Conservation (phyloP, 2,329 filamentous ascomycete genomes). For the Zarea fungicola region DNA sequence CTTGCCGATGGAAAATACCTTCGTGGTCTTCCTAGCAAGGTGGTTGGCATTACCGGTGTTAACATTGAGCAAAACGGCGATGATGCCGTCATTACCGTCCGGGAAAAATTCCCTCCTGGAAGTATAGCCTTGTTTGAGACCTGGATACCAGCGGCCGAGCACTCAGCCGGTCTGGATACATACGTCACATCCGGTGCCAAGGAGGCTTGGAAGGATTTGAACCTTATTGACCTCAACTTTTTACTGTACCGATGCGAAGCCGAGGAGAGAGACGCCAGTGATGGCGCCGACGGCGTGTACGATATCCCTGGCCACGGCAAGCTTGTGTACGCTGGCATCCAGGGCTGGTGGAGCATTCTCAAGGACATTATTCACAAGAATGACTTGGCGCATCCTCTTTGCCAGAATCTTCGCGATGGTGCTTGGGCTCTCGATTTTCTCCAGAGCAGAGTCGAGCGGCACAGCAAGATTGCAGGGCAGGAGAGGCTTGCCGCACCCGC, state of each 20-base stretch:
- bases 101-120: slow-evolving; percentile 81
- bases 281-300: slow-evolving; percentile 81
- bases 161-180: slow-evolving; percentile 75
- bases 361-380: slow-evolving; percentile 82
- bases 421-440: slow-evolving; percentile 92
- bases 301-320: slow-evolving; percentile 77
- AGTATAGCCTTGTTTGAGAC: slow-evolving; percentile 95
- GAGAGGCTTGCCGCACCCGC: slow-evolving; percentile 59
- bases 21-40: slow-evolving; percentile 76
- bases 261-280: slow-evolving; percentile 75
- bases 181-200: slow-evolving; percentile 80
- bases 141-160: slow-evolving; percentile 84
- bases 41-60: slow-evolving; percentile 69
- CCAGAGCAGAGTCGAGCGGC: slow-evolving; percentile 68
- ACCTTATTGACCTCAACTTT: slow-evolving; percentile 83
- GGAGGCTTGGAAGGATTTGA: slow-evolving; percentile 69
- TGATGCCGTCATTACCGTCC: slow-evolving; percentile 74
- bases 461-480: slow-evolving; percentile 59
- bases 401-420: slow-evolving; percentile 85
- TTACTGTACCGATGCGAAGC: slow-evolving; percentile 86
- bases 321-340: slow-evolving; percentile 91
- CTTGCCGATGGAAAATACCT: slow-evolving; percentile 66
- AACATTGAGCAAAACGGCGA: slow-evolving; percentile 65
- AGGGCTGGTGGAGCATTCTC: slow-evolving; percentile 95
- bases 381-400: slow-evolving; percentile 86